Base-by-base conservation (phyloP, 331 rosid species). In the Acacia concinna region DNA sequence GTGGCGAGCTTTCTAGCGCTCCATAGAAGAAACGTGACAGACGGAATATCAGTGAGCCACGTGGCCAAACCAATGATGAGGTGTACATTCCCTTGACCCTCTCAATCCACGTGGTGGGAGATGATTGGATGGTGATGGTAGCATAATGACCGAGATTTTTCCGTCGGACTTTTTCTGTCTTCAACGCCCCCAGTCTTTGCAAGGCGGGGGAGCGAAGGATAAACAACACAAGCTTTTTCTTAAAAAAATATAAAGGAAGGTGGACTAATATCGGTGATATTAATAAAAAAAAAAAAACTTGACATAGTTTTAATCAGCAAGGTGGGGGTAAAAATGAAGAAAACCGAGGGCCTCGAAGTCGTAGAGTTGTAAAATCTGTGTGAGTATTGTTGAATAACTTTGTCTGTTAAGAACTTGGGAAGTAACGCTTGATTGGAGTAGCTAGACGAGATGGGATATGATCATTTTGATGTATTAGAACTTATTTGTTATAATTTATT, bases 171-270 rank as follows among this genome's bases (percentile, higher is more conserved):
- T 23, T 60, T 43, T 30, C 8, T 65, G 8, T 21, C 35, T 3
- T 41, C 44, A 43, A 78, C 72, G 84, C 72, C 84, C 87, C 80
- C 59, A 56, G 84, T 78, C 75, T 81, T 28, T 57, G 63, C 73
- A 72, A 76, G 77, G 80, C 82, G 84, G 79, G 78, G 78, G 59
- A 74, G 70, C 79, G 74, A 72, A 79, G 47, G 75, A 77, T 80
- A 78, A 73, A 80, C 74, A 56, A 60, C 75, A 73, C 57, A 31
- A 77, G 41, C 43, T 67, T 35, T 79, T 47, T 8, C 13, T 23
- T 1, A 8, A 31, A 64, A 20, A 18, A n/a, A 9, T n/a, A 31
- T 4, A 21, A 4, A 6, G 27, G 21, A 64, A 4, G 2, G 27
- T 20, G 4, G 74, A n/a, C n/a, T n/a, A 37, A 71, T 28, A 60